Percentiles rank a stretch among this genome's conserved stretches.
Evolutionary conservation across 129 eudicot species (phyloP).

Genomic region (Sambucus nigra): DNA sequence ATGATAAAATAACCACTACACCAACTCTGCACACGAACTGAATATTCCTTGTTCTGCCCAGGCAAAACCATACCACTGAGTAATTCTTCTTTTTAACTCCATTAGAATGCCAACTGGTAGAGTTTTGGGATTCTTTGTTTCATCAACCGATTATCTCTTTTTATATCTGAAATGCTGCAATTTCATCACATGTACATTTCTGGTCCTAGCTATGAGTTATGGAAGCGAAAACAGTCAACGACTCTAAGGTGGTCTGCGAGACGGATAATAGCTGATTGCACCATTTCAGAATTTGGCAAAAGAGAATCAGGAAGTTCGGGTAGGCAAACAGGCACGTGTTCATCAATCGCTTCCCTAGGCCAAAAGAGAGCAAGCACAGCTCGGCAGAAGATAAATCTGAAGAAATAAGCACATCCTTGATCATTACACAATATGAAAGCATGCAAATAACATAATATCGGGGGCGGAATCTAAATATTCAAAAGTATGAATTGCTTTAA

Average conservation of each 20-base stretch:
- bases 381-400: conserved; percentile 90
- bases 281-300: conserved; percentile 56
- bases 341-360: conserved; percentile 31
- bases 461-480: background rate
- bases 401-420: conserved; percentile 15
- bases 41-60: background rate
- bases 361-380: conserved; percentile 54
- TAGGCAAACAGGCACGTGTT: conserved; percentile 56
- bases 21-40: background rate
- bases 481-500: too few relatives aligned
- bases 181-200: conserved; percentile 18
- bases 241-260: conserved; percentile 74
- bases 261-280: conserved; percentile 43
- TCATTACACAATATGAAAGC: background rate
- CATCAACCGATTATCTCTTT: background rate
- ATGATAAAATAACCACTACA: background rate
- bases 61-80: background rate
- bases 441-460: background rate
- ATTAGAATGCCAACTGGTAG: background rate
- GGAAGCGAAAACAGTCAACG: conserved; percentile 45
- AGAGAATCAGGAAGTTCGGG: conserved; percentile 65
- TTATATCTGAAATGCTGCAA: background rate
- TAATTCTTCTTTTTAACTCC: background rate
- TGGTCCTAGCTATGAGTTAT: conserved; percentile 14
- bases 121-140: background rate